Evolutionary conservation across 148 eudicot genomes (phyloP), one percentile per base, ranked within the genome.

Genomic region (Heliosperma pusillum): DNA sequence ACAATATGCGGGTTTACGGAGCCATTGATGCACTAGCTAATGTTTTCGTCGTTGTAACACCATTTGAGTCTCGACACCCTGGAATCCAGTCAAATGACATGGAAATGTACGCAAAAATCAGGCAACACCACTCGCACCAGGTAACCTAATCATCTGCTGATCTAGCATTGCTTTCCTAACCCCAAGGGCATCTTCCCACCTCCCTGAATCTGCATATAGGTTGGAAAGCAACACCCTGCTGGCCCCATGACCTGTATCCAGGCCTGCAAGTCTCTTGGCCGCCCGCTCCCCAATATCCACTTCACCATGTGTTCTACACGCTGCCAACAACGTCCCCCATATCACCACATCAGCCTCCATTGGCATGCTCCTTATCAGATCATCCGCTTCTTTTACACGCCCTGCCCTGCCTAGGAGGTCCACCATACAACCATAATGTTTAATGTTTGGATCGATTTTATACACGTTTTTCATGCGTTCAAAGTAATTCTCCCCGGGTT

Each of bases 351-450:
- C 97, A 1, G 97, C 89, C 83, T 89, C 81, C 93, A 90, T 87
- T 20, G 97, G 96, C 97, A 93, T 93, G 68, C 82, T 83, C 57
- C 66, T 78, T 55, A 90, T 79, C 65, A 93, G 67, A 25, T 88
- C 87, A 70, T 87, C 93, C 2, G 97, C 97, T 82, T 93, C 96
- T 79, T 79, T 76, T 62, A 92, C 27, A 12, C 83, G 82, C 47
- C 96, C 96, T 6, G 91, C 91, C 84, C 95, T 83, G 11, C 93
- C 90, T 22, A 90, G 85, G 72, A 93, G 88, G 72, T 93, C 97
- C 69, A 93, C 87, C 91, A 90, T 90, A 81, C 97, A 92, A 6
- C 97, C 97, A 71, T 85, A 92, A 59, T 92, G 97, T 82, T 92
- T 90, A 29, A 90, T 86, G 70, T 82, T 90, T 27, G 96, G 96